Evolutionary conservation across 2,329 filamentous ascomycete species (phyloP), one percentile per base, ranked within the genome.

Genomic region (Clonostachys chloroleuca): DNA sequence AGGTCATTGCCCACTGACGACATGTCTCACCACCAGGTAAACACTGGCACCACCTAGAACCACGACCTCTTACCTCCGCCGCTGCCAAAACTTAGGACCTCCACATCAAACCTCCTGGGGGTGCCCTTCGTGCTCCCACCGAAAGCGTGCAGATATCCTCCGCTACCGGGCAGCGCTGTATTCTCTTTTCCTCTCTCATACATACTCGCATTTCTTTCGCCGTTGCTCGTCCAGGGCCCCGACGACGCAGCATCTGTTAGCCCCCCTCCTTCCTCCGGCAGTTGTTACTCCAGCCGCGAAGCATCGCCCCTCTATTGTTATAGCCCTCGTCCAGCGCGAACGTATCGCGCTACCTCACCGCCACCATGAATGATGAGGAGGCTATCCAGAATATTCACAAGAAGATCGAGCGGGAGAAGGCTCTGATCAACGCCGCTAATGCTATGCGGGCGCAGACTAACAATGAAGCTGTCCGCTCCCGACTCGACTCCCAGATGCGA

Each of bases 371-470:
- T 65, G 80, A 84, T 63, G 79, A 84, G 53, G 78, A 84, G 59
- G 75, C 78, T 56, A 76, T 84, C 70, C 83, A 83, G 70, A 87
- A 90, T 68, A 91, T 99, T 73, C 84, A 87, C 73, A 87, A 86
- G 75, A 97, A 99, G 86, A 97, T 99, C 70, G 90, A 96, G 77
- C 86, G 92, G 67, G 94, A 99, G 73, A 92, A 92, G 78, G 88
- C 87, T 60, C 84, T 97, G 63, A 94, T 99, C 77, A 88, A 88
- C 68, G 92, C 90, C 60, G 92, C 92, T 57, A 94, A 89, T 71
- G 83, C 88, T 59, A 96, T 99, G 92, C 87, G 91, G 70, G 87
- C 92, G 71, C 92, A 94, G 68, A 96, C 92, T 58, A 89, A 90
- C 74, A 99, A 99, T 69, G 87, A 92, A 57, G 81, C 84, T 52